These are phyloP conservation scores for Scedosporium boydii DNA, from an alignment of 2,329 filamentous ascomycete genomes.

Conservation along the genomic window DNA sequence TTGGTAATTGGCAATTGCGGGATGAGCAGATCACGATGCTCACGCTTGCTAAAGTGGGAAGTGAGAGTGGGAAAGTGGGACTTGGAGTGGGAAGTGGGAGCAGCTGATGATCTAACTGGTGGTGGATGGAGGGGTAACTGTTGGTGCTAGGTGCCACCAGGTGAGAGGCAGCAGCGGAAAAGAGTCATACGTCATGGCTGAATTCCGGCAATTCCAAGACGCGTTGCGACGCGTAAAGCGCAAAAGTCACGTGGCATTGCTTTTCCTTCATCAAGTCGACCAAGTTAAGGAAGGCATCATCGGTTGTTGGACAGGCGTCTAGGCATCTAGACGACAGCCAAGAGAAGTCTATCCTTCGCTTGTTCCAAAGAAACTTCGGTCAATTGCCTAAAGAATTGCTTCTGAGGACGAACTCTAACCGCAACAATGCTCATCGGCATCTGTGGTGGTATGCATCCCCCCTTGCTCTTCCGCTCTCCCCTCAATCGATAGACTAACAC, in stretches of 20 bases:
- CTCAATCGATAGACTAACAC: conserved; percentile 9
- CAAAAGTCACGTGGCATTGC: neutral
- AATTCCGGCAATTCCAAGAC: conserved; percentile 3
- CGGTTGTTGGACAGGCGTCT: neutral
- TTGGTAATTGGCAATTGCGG: neutral
- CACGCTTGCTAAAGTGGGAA: neutral
- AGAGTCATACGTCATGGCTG: neutral
- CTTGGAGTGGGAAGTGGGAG: neutral
- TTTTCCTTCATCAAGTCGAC: too few species aligned
- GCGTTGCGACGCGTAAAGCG: conserved; percentile 1
- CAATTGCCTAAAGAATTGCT: neutral
- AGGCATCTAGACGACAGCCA: neutral
- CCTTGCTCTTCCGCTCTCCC: neutral
- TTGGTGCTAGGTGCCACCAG: neutral
- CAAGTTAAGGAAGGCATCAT: too few species aligned
- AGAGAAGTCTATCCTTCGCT: neutral
- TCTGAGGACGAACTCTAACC: conserved; percentile 26
- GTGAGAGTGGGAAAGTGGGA: neutral
- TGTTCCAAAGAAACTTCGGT: neutral
- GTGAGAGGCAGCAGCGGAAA: neutral
- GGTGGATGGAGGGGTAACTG: too few species aligned
- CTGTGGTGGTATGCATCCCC: conserved; percentile 51
- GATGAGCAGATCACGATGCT: neutral
- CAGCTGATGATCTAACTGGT: too few species aligned
- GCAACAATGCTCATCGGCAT: conserved; percentile 63